Percentiles rank a stretch among this genome's conserved stretches.
These are phyloP conservation scores for Magnusiomyces clavatus DNA, from an alignment of 1,139 yeast species.

Conservation along the genomic window DNA sequence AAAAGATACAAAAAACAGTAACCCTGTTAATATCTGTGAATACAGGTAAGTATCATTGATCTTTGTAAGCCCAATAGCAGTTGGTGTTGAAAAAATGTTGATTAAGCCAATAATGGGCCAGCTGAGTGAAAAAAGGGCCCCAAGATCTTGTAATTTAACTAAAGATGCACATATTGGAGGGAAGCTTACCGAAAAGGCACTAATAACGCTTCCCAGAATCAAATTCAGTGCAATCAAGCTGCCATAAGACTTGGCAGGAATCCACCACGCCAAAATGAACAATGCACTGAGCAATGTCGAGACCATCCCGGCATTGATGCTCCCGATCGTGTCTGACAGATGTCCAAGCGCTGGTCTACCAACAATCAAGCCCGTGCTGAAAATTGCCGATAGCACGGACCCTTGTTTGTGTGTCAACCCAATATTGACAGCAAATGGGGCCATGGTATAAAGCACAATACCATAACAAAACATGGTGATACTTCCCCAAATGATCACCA, in stretches of 20 bases:
- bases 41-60: conserved; percentile 43
- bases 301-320: conserved; percentile 43
- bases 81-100: conserved; percentile 36
- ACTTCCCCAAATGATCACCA: conserved; percentile 46
- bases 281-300: conserved; percentile 28
- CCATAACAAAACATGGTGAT: conserved; percentile 50
- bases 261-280: conserved; percentile 50
- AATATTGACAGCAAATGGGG: conserved; percentile 53
- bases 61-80: conserved; percentile 19
- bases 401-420: conserved; percentile 52
- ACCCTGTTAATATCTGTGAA: conserved; percentile 55
- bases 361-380: conserved; percentile 55
- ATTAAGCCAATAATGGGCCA: conserved; percentile 43
- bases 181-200: conserved; percentile 36
- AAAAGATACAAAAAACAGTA: conserved; percentile 13
- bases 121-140: conserved; percentile 54
- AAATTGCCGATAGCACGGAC: conserved; percentile 50
- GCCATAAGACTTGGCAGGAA: conserved; percentile 48
- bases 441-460: conserved; percentile 51
- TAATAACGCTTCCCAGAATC: conserved; percentile 45
- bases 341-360: conserved; percentile 62
- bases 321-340: conserved; percentile 50
- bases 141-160: conserved; percentile 40
- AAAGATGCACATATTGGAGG: conserved; percentile 42
- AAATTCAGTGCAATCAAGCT: conserved; percentile 43